Evolutionary conservation across 202 grass and related monocot species (phyloP), one percentile per base, ranked within the genome.

Genomic region (Setaria italica): DNA sequence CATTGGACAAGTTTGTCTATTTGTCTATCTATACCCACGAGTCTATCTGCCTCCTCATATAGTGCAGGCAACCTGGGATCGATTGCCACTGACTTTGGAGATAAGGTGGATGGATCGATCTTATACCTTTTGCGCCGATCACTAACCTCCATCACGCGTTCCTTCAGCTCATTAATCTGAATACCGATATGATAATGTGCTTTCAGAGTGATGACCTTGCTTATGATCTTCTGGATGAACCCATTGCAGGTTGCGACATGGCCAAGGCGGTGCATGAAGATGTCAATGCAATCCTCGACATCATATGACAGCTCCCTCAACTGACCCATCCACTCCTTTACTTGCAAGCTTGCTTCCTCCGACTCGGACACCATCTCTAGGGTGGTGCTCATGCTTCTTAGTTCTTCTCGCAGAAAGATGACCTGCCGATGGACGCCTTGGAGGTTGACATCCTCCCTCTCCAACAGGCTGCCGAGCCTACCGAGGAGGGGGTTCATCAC

Each of bases 251-350:
- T 42, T 20, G 16, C 79, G 30, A 21, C 49, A 47, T 0, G 33
- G 62, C 6, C 50, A 9, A 34, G 75, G 5, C 10, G 42, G 62
- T 69, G 41, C 41, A 69, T 7, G 29, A 82, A 76, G 62, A 41
- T n/a, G 0, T 87, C 71, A 9, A 87, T 48, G 42, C 79, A 70
- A 8, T 87, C 79, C 14, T 87, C 72, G 0, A 70, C n/a, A 3
- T 87, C 85, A 17, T 87, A 87, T 13, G 79, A 82, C 3, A 87
- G 71, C 85, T 87, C 85, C 7, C 79, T 67, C 84, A 85, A 11
- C 32, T 81, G 79, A 42, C 20, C 9, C 50, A 67, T 81, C 79
- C 79, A 70, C 2, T 81, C 79, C 20, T 57, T 70, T 2, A 69
- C 34, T 56, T 69, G 34, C 0, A 7, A 7, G 49, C 9, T 54